A percentile compares a stretch with the other conserved stretches of the same genome.
phyloP scores from a whole-genome alignment of 805 yeast genomes.

The Phaffomyces opuntiae region DNA sequence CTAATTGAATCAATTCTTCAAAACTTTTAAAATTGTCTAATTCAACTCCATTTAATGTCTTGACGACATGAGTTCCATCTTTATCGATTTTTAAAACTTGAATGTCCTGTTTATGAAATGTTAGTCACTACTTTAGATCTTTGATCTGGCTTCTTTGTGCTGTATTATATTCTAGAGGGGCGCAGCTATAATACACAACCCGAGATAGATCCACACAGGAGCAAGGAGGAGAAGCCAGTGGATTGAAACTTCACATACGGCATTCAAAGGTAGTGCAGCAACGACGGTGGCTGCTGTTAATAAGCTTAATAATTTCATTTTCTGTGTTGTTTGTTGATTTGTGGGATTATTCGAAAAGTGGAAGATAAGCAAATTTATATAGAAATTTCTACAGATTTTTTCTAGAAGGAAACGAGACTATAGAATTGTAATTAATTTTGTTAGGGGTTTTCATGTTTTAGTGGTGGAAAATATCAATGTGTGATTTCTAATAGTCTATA shows the following conservation, averaged over 20 bases:
- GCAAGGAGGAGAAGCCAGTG: not conserved
- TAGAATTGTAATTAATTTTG: too few species aligned
- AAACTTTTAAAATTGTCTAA: conserved; percentile 11
- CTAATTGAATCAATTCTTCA: conserved; percentile 11
- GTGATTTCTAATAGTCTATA: too few species aligned
- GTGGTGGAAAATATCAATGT: too few species aligned
- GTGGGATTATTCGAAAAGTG: not conserved
- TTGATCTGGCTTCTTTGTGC: too few species aligned
- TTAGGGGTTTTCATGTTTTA: too few species aligned
- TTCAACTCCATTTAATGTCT: conserved; percentile 13
- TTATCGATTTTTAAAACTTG: conserved; percentile 9
- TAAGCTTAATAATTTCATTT: conserved; percentile 16
- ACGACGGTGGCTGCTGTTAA: conserved; percentile 16
- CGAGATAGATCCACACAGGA: not conserved
- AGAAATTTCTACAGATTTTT: too few species aligned
- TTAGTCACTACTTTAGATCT: not conserved
- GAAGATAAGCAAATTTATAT: too few species aligned
- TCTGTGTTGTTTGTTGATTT: not conserved
- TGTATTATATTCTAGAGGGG: not conserved
- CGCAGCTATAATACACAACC: not conserved
- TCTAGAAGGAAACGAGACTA: too few species aligned
- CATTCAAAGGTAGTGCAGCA: conserved; percentile 18
- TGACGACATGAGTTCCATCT: conserved; percentile 11
- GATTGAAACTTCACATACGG: conserved; percentile 9
- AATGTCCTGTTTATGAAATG: conserved; percentile 4